Evolutionary conservation across 1,284 basidiomycete species (phyloP).

Genomic region (Sphaerobolus stellatus): DNA sequence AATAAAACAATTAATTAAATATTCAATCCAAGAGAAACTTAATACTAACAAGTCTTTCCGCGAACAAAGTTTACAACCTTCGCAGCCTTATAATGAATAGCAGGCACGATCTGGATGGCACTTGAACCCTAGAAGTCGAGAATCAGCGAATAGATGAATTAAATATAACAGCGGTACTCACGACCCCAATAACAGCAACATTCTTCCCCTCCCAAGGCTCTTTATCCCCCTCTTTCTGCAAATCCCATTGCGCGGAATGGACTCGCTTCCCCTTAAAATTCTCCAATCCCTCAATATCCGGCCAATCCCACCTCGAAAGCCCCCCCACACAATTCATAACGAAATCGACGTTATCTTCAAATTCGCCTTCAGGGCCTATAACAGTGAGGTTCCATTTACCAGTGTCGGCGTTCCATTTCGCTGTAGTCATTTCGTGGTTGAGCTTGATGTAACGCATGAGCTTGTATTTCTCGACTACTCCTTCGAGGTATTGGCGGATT

Average conservation of each 20-base stretch:
- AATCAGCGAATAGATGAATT: not conserved
- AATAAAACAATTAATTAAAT: not conserved
- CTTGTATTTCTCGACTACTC: slow-evolving; percentile 58
- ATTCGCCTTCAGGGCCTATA: slow-evolving; percentile 39
- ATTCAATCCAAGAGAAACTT: not conserved
- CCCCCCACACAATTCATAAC: slow-evolving; percentile 51
- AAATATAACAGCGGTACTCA: slow-evolving; percentile 27
- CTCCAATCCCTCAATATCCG: slow-evolving; percentile 53
- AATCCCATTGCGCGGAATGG: slow-evolving; percentile 59
- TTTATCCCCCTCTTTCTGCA: slow-evolving; percentile 47
- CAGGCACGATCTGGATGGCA: slow-evolving; percentile 62
- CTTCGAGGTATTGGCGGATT: slow-evolving; percentile 52
- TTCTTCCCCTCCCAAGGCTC: slow-evolving; percentile 52
- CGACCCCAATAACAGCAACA: slow-evolving; percentile 63
- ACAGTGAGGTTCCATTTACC: slow-evolving; percentile 57
- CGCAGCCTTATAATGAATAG: slow-evolving; percentile 53
- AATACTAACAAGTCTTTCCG: slow-evolving; percentile 49
- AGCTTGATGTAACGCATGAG: slow-evolving; percentile 54
- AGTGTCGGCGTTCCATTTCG: slow-evolving; percentile 47
- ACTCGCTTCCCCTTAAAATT: slow-evolving; percentile 51
- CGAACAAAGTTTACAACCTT: slow-evolving; percentile 58
- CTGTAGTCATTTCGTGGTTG: slow-evolving; percentile 50
- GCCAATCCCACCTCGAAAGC: slow-evolving; percentile 58
- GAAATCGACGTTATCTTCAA: slow-evolving; percentile 53
- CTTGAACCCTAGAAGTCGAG: slow-evolving; percentile 50